A percentile compares a stretch with the other conserved stretches of the same genome.
These are phyloP conservation scores for Dictyophora rubrovolvata DNA, from an alignment of 768 basidiomycete genomes.

Conservation along the genomic window DNA sequence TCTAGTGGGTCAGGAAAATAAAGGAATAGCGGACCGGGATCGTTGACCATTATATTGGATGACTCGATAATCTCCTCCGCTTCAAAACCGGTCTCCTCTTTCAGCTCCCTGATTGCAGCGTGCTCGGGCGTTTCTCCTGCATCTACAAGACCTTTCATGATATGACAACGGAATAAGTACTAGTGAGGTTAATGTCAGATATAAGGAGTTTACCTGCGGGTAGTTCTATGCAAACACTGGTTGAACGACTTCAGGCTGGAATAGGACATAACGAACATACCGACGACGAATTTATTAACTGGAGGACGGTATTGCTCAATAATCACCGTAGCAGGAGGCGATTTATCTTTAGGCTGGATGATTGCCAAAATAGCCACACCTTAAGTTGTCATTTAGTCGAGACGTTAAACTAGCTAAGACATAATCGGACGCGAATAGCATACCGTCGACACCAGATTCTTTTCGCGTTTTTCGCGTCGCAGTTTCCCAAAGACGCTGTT, in stretches of 20 bases:
- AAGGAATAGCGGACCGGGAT: constrained; percentile 47
- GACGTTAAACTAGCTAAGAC: not conserved
- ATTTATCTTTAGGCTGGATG: constrained; percentile 60
- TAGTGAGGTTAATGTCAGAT: not conserved
- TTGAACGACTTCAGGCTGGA: not conserved
- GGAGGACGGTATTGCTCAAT: constrained; percentile 93
- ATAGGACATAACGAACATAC: constrained; percentile 24
- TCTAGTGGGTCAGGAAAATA: not conserved
- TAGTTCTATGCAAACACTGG: constrained; percentile 31
- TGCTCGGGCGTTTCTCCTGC: constrained; percentile 71
- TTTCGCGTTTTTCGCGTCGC: constrained; percentile 77
- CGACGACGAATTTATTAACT: constrained; percentile 64
- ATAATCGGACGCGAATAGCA: constrained; percentile 5
- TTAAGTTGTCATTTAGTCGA: constrained; percentile 19
- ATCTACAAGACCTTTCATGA: constrained; percentile 63
- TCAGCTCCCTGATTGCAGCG: constrained; percentile 78
- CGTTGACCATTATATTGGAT: constrained; percentile 51
- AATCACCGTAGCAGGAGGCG: constrained; percentile 66
- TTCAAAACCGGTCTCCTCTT: constrained; percentile 88
- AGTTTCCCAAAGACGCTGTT: constrained; percentile 78
- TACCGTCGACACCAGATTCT: constrained; percentile 73
- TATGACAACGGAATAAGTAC: constrained; percentile 11
- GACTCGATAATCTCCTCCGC: constrained; percentile 53
- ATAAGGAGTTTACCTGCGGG: constrained; percentile 37
- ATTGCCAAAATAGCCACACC: constrained; percentile 82